Evolutionary conservation across 2,329 filamentous ascomycete species (phyloP), one percentile per base, ranked within the genome.

Genomic region (Pseudogymnoascus sp.): DNA sequence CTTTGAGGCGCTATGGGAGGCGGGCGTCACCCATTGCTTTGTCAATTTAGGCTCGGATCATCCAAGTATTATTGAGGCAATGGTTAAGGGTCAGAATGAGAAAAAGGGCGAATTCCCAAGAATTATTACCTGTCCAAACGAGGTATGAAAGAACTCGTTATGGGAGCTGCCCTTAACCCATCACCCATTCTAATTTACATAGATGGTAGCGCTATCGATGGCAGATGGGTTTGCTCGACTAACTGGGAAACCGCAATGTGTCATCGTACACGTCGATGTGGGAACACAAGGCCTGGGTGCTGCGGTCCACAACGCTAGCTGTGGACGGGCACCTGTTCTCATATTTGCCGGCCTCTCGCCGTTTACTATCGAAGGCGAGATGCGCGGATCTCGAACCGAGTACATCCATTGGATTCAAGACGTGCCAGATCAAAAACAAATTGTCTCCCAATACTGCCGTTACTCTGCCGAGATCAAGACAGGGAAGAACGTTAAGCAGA

Each of bases 351-450:
- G 88, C 2, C 75, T 91, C n/a, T 88, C 84, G 9, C 88, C 88
- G 0, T 88, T 82, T 70, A 91, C 88, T 0, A 82, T 88, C 60
- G 86, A 90, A 67, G 88, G 88, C 5, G 88, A 91, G 72, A 82
- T 86, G 73, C 78, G 84, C 5, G 88, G 88, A 1, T 85, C 82
- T 1, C 76, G 88, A 62, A 90, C 88, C 0, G 88, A 91, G 72
- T 91, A 89, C 69, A 90, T 90, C 67, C 88, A 91, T 69, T 91
- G 87, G 87, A 87, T 91, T 30, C 88, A 91, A 69, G 88, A 91
- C 72, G 85, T 90, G 2, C 88, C 85, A 0, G 88, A 91, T 68
- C 88, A 91, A 72, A 88, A 88, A 70, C 81, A 84, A 68, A 90
- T 91, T 58, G 81, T 91, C 6, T 77, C 80, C 0, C 88, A 91